Base-by-base conservation (phyloP, 1,284 basidiomycete species). In the Peniophora sp. region DNA sequence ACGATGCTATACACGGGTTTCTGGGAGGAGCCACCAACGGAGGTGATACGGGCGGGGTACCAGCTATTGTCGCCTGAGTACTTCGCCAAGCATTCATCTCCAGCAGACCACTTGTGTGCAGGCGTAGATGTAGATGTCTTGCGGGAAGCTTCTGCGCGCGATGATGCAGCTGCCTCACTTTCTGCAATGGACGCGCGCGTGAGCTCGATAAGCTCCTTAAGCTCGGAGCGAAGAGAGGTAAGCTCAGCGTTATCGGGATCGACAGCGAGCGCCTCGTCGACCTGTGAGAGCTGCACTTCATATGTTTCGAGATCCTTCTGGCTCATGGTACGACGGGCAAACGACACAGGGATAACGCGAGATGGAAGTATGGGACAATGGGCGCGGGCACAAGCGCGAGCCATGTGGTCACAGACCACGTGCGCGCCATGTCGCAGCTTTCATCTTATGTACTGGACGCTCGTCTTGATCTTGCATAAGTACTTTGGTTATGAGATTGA, bases 31-130 rank as follows among this genome's bases (percentile, higher is more conserved):
- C 96, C 96, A 47, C 88, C 85, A 39, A 97, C 81, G 35, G 86
- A 87, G 43, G 87, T 88, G 68, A 97, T 92, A 24, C 90, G 84
- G 36, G 92, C 94, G 35, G 93, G 90, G 66, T 97, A 97, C 83
- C 88, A 96, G 59, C 79, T 77, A 47, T 88, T 88, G 68, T 97
- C 94, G 51, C 81, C 83, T 10, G 88, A 86, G 70, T 96, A 98
- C 68, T 92, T 92, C 11, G 95, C 93, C 51, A 93, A 75, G 63
- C 91, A 92, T 56, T 97, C 92, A 65, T 96, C 92, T 6, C 96
- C 95, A n/a, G 92, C 87, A 11, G 74, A 70, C 79, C 78, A 87
- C 48, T 78, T 77, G n/a, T 69, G 64, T 17, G 78, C 73, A 2
- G 74, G 71, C 14, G 75, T 66, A 6, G 71, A 61, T 3, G 54